Conservation (phyloP, 2,329 filamentous ascomycete species). For the Diaporthe sp. region DNA sequence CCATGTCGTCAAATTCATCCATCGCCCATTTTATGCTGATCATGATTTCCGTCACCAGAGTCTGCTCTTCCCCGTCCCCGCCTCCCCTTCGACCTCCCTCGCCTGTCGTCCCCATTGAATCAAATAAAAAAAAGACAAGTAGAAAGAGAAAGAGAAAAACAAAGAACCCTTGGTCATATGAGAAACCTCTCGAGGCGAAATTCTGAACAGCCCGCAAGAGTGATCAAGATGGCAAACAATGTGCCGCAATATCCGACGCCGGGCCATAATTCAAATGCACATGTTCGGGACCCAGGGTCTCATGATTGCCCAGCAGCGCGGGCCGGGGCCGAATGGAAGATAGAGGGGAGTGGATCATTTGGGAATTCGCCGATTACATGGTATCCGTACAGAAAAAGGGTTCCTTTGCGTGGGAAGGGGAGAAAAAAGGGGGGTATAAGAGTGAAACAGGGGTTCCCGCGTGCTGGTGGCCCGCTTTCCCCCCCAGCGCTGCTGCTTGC, state of each 20-base stretch:
- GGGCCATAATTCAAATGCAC: slow-evolving; percentile 20
- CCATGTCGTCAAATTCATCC: slow-evolving; percentile 34
- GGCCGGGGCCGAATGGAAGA: slow-evolving; percentile 14
- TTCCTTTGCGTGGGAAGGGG: slow-evolving; percentile 19
- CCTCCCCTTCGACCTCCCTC: not conserved
- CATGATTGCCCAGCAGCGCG: slow-evolving; percentile 22
- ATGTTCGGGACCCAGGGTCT: slow-evolving; percentile 7
- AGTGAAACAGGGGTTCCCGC: slow-evolving; percentile 20
- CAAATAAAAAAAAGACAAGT: not conserved
- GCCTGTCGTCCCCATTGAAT: not conserved
- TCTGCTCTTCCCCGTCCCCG: not conserved
- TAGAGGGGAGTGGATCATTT: slow-evolving; percentile 28
- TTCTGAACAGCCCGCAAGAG: slow-evolving; percentile 5
- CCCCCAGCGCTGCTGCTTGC: not conserved
- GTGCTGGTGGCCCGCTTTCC: not conserved
- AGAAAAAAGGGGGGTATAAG: slow-evolving; percentile 36
- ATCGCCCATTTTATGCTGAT: slow-evolving; percentile 25
- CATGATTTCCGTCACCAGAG: slow-evolving; percentile 21
- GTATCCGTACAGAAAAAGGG: slow-evolving; percentile 10
- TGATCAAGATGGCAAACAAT: slow-evolving; percentile 20
- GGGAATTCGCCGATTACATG: slow-evolving; percentile 30
- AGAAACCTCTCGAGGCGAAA: not conserved
- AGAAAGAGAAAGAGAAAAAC: no score
- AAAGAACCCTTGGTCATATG: not conserved
- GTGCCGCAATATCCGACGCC: slow-evolving; percentile 31